Evolutionary conservation across 768 basidiomycete species (phyloP), one percentile per base, ranked within the genome.

Genomic region (Psilocybe cyanescens): DNA sequence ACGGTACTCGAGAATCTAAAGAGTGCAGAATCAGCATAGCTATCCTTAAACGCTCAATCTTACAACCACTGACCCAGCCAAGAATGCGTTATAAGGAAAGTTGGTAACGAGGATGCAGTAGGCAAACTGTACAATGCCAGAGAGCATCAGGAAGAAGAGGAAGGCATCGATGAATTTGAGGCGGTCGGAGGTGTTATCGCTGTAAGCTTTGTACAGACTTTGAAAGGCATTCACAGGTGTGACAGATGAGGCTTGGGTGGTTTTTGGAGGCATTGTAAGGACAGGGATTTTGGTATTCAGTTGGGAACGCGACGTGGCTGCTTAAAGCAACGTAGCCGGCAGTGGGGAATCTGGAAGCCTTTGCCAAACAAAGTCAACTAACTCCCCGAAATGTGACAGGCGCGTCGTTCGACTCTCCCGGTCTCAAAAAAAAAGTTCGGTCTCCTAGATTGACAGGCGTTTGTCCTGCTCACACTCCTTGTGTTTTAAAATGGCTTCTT

Each of bases 21-120:
- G 4, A 19, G 48, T 4, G 28, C n/a, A 45, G 41, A 17, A 65
- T 45, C 17, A 39, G 58, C 57, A 59, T 9, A 49, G 30, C 41
- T 44, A 0, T n/a, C 41, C n/a, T 12, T 5, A 44, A 44, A 7
- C 19, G 17, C 30, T 3, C 44, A 35, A n/a, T 11, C 17, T 37
- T 1, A 16, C 12, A 49, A 41, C 17, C 7, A 76, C 92, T 63
- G 76, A 98, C 97, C 95, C 96, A 64, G 95, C 89, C 67, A 98
- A 76, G 78, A 99, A 99, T 41, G 97, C 95, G 68, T 99, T 98
- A 82, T 96, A 98, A 24, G 97, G 97, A 77, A 88, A 99, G 78
- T 88, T 91, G 60, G 95, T 95, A 63, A 99, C 83, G 66, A 94
- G 81, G 31, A 97, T 76, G 78, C 97, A 95, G 79, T 99, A 99